phyloP scores from a whole-genome alignment of 2,329 filamentous ascomycete species.

The Pseudodiploospora longispora region DNA sequence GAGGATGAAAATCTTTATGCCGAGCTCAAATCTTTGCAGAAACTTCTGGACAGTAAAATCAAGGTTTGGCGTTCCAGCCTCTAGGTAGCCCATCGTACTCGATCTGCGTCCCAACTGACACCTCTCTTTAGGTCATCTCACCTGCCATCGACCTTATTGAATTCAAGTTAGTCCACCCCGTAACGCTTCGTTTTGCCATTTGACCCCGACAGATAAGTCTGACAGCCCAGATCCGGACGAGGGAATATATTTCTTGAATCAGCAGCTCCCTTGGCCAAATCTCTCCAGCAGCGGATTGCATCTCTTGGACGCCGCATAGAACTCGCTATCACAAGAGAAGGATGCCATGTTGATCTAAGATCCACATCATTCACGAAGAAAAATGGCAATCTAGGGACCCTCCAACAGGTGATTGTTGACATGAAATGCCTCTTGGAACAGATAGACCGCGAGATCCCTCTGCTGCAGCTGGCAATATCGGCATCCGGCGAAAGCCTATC shows the following conservation, averaged over 20 bases:
- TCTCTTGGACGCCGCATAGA: constrained; percentile 68
- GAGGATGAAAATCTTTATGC: constrained; percentile 58
- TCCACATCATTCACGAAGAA: constrained; percentile 28
- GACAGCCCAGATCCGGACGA: constrained; percentile 35
- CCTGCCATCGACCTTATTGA: constrained; percentile 90
- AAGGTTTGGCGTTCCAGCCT: constrained; percentile 39
- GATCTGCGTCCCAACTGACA: neutral
- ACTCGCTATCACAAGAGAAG: constrained; percentile 56
- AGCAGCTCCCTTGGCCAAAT: constrained; percentile 73
- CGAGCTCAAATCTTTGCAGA: constrained; percentile 65
- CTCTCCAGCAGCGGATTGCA: constrained; percentile 76
- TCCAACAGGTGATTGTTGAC: constrained; percentile 62
- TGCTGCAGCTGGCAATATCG: constrained; percentile 89
- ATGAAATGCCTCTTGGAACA: constrained; percentile 67
- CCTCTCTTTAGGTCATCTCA: constrained; percentile 61
- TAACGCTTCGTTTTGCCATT: neutral
- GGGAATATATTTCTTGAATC: constrained; percentile 64
- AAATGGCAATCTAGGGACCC: constrained; percentile 43
- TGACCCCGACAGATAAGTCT: neutral
- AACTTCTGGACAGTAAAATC: constrained; percentile 76
- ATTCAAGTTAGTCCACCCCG: constrained; percentile 54
- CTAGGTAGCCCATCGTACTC: neutral
- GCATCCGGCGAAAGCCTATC: constrained; percentile 85
- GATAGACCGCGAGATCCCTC: constrained; percentile 85
- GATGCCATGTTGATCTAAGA: constrained; percentile 33